phyloP scores from a whole-genome alignment of 495 filamentous ascomycete genomes.

The Xylaria telfairii region DNA sequence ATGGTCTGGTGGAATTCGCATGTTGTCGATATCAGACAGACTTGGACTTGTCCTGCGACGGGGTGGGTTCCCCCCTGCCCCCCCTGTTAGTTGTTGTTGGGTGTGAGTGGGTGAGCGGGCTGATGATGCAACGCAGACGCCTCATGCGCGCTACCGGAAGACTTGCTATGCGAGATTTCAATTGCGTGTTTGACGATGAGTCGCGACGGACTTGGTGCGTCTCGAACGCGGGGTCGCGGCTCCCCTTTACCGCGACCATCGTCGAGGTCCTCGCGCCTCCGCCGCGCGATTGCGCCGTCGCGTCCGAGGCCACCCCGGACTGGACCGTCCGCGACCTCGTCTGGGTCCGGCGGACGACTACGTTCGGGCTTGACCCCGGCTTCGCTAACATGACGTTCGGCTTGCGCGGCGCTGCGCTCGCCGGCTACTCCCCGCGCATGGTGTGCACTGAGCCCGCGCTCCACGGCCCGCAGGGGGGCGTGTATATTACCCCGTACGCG shows the following conservation, averaged over 20 bases:
- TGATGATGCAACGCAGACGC: not conserved
- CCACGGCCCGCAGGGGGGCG: slow-evolving; percentile 9
- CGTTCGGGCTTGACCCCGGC: slow-evolving; percentile 2
- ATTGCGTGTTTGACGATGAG: not conserved
- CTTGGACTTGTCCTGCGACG: slow-evolving; percentile 14
- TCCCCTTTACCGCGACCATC: not conserved
- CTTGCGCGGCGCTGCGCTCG: slow-evolving; percentile 4
- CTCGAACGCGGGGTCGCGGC: not conserved
- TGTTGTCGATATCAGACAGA: slow-evolving; percentile 1
- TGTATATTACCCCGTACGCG: slow-evolving; percentile 1
- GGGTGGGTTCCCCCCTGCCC: slow-evolving; percentile 4
- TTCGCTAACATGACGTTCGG: slow-evolving; percentile 11
- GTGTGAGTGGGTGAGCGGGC: not conserved
- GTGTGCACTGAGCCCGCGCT: slow-evolving; percentile 2
- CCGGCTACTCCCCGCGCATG: slow-evolving; percentile 17
- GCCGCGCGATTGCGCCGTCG: not conserved
- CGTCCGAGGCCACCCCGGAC: slow-evolving; percentile 8
- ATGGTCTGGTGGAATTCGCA: slow-evolving; percentile 22
- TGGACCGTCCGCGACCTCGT: slow-evolving; percentile 10
- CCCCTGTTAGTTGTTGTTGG: too few species aligned
- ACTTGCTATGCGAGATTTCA: not conserved
- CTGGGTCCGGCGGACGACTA: not conserved
- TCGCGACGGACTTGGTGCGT: not conserved
- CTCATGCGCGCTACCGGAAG: slow-evolving; percentile 14
- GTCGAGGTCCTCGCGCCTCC: slow-evolving; percentile 6